A percentile compares a stretch with the other conserved stretches of the same genome.
These are phyloP conservation scores for Populus davidiana DNA, from an alignment of 345 rosid genomes.

Conservation along the genomic window DNA sequence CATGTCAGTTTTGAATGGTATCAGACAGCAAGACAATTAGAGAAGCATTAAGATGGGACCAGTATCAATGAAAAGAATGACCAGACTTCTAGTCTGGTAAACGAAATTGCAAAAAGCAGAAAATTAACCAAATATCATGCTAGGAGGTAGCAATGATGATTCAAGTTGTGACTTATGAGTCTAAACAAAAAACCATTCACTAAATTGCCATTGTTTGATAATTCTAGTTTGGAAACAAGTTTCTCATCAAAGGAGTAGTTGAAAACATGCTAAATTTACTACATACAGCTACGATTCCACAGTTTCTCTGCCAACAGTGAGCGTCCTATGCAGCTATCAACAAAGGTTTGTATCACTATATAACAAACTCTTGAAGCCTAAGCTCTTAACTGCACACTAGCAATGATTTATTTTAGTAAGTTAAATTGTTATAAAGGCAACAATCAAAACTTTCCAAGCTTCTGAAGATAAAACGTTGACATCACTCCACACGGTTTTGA, in stretches of 20 bases:
- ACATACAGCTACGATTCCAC: neutral
- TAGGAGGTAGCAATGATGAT: neutral
- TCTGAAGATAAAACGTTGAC: neutral
- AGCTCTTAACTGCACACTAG: neutral
- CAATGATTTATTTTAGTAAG: neutral
- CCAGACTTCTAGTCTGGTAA: neutral
- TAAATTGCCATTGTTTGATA: neutral
- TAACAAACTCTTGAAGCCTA: too few species aligned
- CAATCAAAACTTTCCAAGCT: neutral
- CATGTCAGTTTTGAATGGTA: neutral
- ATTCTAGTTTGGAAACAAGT: neutral
- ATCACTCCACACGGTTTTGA: neutral
- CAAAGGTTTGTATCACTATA: neutral
- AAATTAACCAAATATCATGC: neutral
- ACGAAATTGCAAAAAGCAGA: neutral
- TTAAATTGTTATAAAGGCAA: neutral
- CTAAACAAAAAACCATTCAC: neutral
- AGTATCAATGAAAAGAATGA: neutral
- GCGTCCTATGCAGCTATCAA: neutral
- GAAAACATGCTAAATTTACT: neutral
- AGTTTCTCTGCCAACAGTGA: neutral
- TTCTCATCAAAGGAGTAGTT: neutral
- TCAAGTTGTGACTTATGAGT: neutral
- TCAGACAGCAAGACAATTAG: neutral
- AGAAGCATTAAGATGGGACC: neutral